phyloP scores from a whole-genome alignment of 768 basidiomycete genomes.

The Strobilomyces dryophilus region DNA sequence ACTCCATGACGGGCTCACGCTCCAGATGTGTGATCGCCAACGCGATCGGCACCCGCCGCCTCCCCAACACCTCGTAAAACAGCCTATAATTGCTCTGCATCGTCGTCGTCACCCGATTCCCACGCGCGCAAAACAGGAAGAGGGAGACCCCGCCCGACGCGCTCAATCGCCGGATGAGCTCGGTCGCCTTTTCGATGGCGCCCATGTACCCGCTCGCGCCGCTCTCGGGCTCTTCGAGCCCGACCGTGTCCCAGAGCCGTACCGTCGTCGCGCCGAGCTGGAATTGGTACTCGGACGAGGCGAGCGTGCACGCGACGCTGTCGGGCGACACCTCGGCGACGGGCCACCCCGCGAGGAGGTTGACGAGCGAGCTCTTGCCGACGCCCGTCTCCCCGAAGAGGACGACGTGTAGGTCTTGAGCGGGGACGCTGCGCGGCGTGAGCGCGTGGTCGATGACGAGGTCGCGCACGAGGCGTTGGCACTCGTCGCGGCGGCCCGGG shows the following conservation, averaged over 20 bases:
- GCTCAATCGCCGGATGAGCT: constrained; percentile 29
- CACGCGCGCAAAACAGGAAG: constrained; percentile 33
- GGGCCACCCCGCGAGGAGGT: constrained; percentile 35
- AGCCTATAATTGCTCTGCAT: constrained; percentile 31
- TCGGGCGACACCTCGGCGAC: constrained; percentile 23
- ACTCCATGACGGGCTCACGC: constrained; percentile 27
- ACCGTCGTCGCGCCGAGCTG: constrained; percentile 18
- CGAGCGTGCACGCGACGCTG: constrained; percentile 31
- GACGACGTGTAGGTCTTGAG: constrained; percentile 29
- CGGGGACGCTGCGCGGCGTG: constrained; percentile 14
- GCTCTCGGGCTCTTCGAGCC: constrained; percentile 24
- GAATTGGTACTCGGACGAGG: constrained; percentile 24
- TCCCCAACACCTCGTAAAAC: constrained; percentile 39
- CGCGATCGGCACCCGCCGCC: constrained; percentile 34
- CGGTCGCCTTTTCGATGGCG: constrained; percentile 26
- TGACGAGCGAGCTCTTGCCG: constrained; percentile 33
- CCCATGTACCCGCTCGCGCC: constrained; percentile 17
- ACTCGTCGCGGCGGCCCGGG: constrained; percentile 19
- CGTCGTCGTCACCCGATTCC: constrained; percentile 24
- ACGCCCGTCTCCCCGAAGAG: too few relatives aligned
- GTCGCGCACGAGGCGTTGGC: constrained; percentile 23
- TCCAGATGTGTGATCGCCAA: constrained; percentile 39
- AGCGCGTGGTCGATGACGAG: constrained; percentile 22
- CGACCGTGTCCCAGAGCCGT: constrained; percentile 33
- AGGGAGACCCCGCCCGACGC: constrained; percentile 27